These are phyloP conservation scores for Magnaporthiopsis poae DNA, from an alignment of 2,329 filamentous ascomycete species.

Conservation along the genomic window DNA sequence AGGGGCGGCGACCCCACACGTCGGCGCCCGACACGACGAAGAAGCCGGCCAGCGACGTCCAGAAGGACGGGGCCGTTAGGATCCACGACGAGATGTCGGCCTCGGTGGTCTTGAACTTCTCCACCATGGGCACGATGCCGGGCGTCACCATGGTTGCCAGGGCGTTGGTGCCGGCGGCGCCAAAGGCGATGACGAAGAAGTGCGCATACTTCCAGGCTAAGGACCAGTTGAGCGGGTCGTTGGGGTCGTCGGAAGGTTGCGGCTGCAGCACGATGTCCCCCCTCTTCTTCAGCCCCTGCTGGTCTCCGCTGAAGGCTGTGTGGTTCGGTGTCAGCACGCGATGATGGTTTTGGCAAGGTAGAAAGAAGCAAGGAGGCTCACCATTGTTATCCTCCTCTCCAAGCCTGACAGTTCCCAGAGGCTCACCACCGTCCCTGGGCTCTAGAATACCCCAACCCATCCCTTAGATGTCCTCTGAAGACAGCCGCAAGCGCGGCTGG, in stretches of 20 bases:
- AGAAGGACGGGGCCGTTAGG: slow-evolving; percentile 6
- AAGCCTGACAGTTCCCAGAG: slow-evolving; percentile 3
- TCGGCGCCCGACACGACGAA: slow-evolving; percentile 6
- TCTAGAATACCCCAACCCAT: slow-evolving; percentile 5
- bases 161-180: slow-evolving; percentile 1
- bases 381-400: neutral
- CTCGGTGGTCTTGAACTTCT: slow-evolving; percentile 1
- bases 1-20: slow-evolving; percentile 7
- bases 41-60: slow-evolving; percentile 9
- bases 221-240: slow-evolving; percentile 72
- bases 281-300: slow-evolving; percentile 1
- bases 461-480: neutral
- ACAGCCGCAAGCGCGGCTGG: neutral
- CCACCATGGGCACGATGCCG: slow-evolving; percentile 4
- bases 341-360: too few relatives aligned
- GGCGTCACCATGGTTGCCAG: slow-evolving; percentile 4
- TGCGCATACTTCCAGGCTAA: neutral
- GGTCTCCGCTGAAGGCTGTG: neutral
- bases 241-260: slow-evolving; percentile 81
- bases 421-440: neutral
- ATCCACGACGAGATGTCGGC: slow-evolving; percentile 3
- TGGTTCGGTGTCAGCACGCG: neutral
- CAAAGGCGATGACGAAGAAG: slow-evolving; percentile 5
- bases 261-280: slow-evolving; percentile 63
- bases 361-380: neutral